Evolutionary conservation across 2,329 filamentous ascomycete genomes (phyloP), one percentile per base, ranked within the genome.

Genomic region (Fusarium nematophilum): DNA sequence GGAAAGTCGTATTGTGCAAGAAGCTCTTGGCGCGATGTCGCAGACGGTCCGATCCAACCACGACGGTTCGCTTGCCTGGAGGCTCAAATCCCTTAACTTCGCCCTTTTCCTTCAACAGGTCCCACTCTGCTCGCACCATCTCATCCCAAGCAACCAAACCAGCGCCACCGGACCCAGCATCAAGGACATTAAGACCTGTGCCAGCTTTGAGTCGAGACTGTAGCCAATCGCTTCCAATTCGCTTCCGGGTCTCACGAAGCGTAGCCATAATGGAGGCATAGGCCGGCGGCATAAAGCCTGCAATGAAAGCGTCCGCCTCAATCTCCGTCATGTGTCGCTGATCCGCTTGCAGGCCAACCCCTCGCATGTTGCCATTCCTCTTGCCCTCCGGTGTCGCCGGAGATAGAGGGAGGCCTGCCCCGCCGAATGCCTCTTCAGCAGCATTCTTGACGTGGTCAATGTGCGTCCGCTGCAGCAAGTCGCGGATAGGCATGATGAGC

Each of bases 1-100:
- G 82, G 71, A 99, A 97, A 0, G 91, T 96, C 0, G 95, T 98
- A 72, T 97, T 90, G 30, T 96, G 84, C 10, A 99, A 79, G 60
- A 98, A 85, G 14, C 80, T 81, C 63, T 92, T 92, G 18, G 92
- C 82, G 26, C 93, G 89, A 51, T 90, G 82, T 14, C 93, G 87
- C 23, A 99, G 80, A 3, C 86, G 79, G 59, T 92, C 86, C 0
- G 92, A 90, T 1, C 88, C 92, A 3, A 91, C 87, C 3, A 98
- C 78, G 2, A 96, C 93, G 0, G 92, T 93, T 48, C 90, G 90
- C 72, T 90, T 92, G 1, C 92, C 91, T 3, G 84, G 80, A 1
- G 87, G 85, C 2, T 79, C 72, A 0, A 75, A 71, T 2, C 76
- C 79, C 18, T 67, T 62, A 0, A 70, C 73, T 26, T 80, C 75